phyloP scores from a whole-genome alignment of 2,329 filamentous ascomycete species.

The Colletotrichum chrysophilum region DNA sequence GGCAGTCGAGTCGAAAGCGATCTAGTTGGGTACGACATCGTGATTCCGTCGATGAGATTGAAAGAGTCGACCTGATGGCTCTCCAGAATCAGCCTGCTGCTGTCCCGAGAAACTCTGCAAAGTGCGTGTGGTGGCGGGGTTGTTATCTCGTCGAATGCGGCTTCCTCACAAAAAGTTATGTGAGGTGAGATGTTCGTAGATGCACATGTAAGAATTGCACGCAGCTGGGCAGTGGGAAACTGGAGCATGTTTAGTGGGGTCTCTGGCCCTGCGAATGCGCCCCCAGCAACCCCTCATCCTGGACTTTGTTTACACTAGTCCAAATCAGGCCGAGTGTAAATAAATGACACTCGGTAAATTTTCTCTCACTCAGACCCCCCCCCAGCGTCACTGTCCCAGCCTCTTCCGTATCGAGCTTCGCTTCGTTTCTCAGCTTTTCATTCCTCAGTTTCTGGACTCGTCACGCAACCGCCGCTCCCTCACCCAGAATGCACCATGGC shows the following conservation, averaged over 20 bases:
- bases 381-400: conserved; percentile 18
- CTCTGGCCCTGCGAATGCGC: background rate
- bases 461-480: background rate
- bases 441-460: conserved; percentile 5
- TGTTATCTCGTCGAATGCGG: background rate
- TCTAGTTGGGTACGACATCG: conserved; percentile 63
- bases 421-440: background rate
- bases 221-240: background rate
- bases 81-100: background rate
- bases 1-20: conserved; percentile 71
- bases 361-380: conserved; percentile 15
- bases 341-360: conserved; percentile 23
- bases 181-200: background rate
- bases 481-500: conserved; percentile 65
- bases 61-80: background rate
- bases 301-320: conserved; percentile 15
- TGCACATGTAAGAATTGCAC: conserved; percentile 12
- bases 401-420: conserved; percentile 18
- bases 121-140: background rate
- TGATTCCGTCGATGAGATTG: background rate
- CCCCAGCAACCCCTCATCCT: conserved; percentile 18
- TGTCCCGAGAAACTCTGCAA: background rate
- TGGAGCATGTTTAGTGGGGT: background rate
- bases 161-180: background rate
- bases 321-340: conserved; percentile 20